Evolutionary conservation across 75 land plant species (phyloP).

Genomic region (Sequoiadendron giganteum): DNA sequence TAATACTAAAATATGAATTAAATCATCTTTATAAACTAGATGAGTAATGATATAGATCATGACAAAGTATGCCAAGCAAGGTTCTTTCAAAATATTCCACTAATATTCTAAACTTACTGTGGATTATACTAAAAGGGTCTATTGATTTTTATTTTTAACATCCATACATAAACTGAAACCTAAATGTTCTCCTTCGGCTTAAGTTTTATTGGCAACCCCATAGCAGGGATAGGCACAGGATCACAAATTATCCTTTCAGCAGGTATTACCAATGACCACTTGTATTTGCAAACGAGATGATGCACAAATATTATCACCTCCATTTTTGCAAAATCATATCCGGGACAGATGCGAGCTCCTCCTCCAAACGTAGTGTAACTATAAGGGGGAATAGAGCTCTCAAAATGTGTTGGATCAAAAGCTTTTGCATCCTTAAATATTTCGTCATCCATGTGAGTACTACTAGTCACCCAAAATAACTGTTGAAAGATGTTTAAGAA

Average conservation of each 20-base stretch:
- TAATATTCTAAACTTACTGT: no score
- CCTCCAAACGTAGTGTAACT: constrained; percentile 59
- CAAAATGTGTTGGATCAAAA: constrained; percentile 62
- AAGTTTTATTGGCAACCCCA: constrained; percentile 34
- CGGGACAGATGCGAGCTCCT: constrained; percentile 64
- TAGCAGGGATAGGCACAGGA: constrained; percentile 31
- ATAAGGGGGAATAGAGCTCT: constrained; percentile 40
- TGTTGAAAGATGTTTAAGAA: not conserved
- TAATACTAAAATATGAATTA: no score
- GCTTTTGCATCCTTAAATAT: constrained; percentile 49
- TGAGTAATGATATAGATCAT: no score
- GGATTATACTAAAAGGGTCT: no score
- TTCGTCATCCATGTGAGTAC: constrained; percentile 39
- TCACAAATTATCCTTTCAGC: constrained; percentile 33
- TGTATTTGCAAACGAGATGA: constrained; percentile 37
- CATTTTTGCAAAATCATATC: constrained; percentile 55
- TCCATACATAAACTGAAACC: not conserved
- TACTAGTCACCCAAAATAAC: constrained; percentile 38
- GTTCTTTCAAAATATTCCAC: no score
- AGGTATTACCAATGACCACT: constrained; percentile 33
- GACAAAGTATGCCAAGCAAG: no score
- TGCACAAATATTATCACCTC: constrained; percentile 52
- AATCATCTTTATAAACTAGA: no score
- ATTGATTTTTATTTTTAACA: no score
- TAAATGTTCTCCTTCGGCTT: constrained; percentile 14